Evolutionary conservation across 2,329 filamentous ascomycete genomes (phyloP), one percentile per base, ranked within the genome.

Genomic region (Pseudogymnoascus pannorum): DNA sequence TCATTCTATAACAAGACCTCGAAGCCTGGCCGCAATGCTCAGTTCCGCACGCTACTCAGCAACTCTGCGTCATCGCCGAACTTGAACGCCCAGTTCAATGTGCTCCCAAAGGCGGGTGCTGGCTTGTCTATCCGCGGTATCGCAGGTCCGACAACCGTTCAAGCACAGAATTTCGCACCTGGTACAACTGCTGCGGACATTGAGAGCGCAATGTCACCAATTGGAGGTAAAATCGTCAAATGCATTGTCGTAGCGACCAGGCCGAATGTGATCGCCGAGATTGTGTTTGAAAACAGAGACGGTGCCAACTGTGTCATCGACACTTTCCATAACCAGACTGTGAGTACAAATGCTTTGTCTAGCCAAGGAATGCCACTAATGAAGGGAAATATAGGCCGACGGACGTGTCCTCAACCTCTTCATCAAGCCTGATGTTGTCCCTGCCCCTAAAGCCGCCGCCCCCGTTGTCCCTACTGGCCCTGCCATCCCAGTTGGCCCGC

Each of bases 121-220:
- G 85, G 87, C 18, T 81, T 93, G 51, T 86, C 81, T 35, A 92
- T 94, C 66, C 80, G 85, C 60, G 90, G 90, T n/a, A 76, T 87
- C 7, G 86, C 86, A 0, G 87, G 88, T 0, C 88, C 88, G 1
- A 90, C 83, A 68, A 81, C 83, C 16, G 82, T 94, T 22, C 82
- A 91, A 71, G 89, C 87, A 2, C 87, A 89, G 73, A 94, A 94
- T 77, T 91, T 94, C 71, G 90, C 89, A 11, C 84, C 84, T 1
- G 90, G 90, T 36, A 94, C 90, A 0, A 92, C 90, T 5, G 87
- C 87, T 1, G 88, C 87, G 29, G 90, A 94, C 70, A 91, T 94
- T 63, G 88, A 92, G 77, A 89, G 87, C 68, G 90, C 90, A 61
- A 86, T 94, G 84, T 82, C 81, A n/a, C 85, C 85, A 0, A 77